Percentiles rank a stretch among this genome's conserved stretches.
phyloP scores from a whole-genome alignment of 257 asterid species.

The Solanum corneliomulleri region DNA sequence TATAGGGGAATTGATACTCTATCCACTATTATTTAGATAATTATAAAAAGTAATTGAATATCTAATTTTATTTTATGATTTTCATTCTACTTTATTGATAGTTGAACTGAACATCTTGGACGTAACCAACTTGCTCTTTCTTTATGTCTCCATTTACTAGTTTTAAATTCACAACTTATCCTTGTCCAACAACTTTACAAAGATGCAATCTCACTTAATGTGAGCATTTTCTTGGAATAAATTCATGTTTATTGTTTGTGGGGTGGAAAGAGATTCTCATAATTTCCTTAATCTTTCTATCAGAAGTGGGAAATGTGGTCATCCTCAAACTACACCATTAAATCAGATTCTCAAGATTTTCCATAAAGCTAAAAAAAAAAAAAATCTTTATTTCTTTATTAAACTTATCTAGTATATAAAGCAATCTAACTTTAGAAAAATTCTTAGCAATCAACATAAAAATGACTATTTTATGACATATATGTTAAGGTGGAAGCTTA shows the following conservation, averaged over 20 bases:
- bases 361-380: background rate
- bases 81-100: background rate
- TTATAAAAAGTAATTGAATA: background rate
- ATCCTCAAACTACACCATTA: constrained; percentile 13
- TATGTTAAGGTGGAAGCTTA: background rate
- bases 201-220: constrained; percentile 1
- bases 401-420: background rate
- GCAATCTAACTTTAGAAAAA: background rate
- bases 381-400: background rate
- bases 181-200: background rate
- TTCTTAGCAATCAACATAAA: background rate
- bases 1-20: background rate
- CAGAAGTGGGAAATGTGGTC: constrained; percentile 6
- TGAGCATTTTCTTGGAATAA: constrained; percentile 8
- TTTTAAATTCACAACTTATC: background rate
- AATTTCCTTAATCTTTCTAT: background rate
- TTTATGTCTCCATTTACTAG: background rate
- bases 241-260: background rate
- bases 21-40: background rate
- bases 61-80: background rate
- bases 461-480: background rate
- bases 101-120: background rate
- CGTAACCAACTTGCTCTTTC: background rate
- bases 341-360: constrained; percentile 12
- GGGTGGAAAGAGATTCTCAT: background rate